Base-by-base conservation (phyloP, 1,284 basidiomycete species). In the Athelia psychrophila region DNA sequence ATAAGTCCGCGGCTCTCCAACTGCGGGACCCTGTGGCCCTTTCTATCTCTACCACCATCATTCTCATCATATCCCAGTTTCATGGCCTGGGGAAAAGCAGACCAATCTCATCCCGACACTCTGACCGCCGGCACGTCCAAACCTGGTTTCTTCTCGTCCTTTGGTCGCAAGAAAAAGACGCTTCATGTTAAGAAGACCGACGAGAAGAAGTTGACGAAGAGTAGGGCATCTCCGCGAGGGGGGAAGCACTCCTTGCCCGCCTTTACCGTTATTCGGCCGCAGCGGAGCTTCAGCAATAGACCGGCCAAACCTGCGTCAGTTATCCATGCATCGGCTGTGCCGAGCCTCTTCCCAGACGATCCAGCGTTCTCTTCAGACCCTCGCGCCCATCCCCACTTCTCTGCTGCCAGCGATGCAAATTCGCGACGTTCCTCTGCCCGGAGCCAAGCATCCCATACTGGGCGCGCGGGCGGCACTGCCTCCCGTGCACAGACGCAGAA, bases 331-430 rank as follows among this genome's bases (percentile, higher is more conserved):
- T 20, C 27, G 18, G 45, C 50, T 47, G 27, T 42, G 51, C 47
- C 16, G 52, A 58, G 44, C 51, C 54, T 12, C 27, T 30, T 30
- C 13, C 13, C 27, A 54, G 62, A 72, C 50, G 81, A 83, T 59
- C 81, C 80, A 35, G 80, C 80, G 0, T 83, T 83, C 68, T 83
- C 81, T 53, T 55, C 71, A 44, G 76, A 81, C 66, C 81, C 80
- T 16, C 67, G 67, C 52, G 58, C 68, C 3, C 69, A 83, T 63
- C 80, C 78, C 2, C 68, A 73, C 62, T 73, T 71, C 52, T 61
- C 57, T 49, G 59, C 63, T 50, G 53, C 47, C 19, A 50, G 32
- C 38, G 23, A 38, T 24, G 30, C 33, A 23, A 25, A 32, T 38
- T 24, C 50, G 25, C 48, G n/a, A 24, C 40, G 35, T 15, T 24